These are phyloP conservation scores for Silene coronaria DNA, from an alignment of 179 eudicot species.

Conservation along the genomic window DNA sequence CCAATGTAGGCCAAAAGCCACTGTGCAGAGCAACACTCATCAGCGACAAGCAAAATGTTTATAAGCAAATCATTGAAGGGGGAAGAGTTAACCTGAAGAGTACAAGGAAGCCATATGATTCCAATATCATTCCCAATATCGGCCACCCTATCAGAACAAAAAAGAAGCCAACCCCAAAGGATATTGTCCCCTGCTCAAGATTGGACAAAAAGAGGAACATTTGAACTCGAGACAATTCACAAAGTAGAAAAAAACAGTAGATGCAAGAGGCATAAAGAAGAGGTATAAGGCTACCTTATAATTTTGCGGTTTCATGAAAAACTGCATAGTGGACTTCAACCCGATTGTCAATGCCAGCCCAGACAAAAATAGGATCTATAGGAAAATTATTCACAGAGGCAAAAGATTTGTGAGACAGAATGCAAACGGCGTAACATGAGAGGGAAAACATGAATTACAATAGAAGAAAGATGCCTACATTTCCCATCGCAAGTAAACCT, in stretches of 20 bases:
- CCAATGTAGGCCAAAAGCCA: constrained; percentile 92
- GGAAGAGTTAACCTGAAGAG: constrained; percentile 68
- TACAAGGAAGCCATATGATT: constrained; percentile 85
- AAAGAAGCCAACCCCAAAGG: constrained; percentile 90
- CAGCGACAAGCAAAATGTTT: constrained; percentile 10
- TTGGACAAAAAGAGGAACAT: constrained; percentile 15
- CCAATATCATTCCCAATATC: constrained; percentile 80
- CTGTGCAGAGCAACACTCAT: constrained; percentile 37
- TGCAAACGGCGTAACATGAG: constrained; percentile 11
- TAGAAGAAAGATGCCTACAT: constrained; percentile 39
- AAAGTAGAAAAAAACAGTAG: neutral
- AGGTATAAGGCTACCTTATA: constrained; percentile 50
- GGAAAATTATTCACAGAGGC: constrained; percentile 15
- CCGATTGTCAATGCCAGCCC: constrained; percentile 89
- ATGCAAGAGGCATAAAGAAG: neutral
- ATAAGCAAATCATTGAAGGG: constrained; percentile 9
- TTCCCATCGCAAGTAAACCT: constrained; percentile 96
- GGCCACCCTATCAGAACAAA: constrained; percentile 92
- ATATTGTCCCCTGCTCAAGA: constrained; percentile 68
- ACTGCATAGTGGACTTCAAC: constrained; percentile 71
- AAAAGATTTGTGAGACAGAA: neutral
- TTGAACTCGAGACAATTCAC: neutral
- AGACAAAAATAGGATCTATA: constrained; percentile 86
- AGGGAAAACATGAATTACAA: neutral
- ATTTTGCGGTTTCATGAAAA: constrained; percentile 81